Percentiles rank a stretch among this genome's conserved stretches.
Evolutionary conservation across 495 filamentous ascomycete genomes (phyloP).

Genomic region (Aspergillus nanangensis): DNA sequence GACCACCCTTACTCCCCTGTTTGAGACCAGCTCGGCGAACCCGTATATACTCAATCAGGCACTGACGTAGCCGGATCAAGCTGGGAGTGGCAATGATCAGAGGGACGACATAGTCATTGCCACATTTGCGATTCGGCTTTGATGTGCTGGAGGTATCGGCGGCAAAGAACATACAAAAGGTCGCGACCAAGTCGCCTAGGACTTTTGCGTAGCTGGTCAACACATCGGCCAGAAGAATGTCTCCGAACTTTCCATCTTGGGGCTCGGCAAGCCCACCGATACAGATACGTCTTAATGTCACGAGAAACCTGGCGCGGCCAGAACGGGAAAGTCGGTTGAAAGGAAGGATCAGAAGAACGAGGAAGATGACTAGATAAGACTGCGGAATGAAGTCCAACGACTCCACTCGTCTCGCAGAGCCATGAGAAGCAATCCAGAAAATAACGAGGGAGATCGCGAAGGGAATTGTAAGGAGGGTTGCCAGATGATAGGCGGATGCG

Average conservation of each 20-base stretch:
- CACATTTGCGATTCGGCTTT: constrained; percentile 75
- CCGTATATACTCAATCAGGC: constrained; percentile 79
- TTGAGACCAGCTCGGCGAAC: constrained; percentile 49
- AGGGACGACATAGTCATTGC: constrained; percentile 70
- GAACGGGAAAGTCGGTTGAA: constrained; percentile 62
- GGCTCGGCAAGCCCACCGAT: constrained; percentile 77
- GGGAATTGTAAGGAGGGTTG: constrained; percentile 65
- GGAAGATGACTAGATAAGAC: constrained; percentile 65
- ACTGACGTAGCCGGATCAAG: constrained; percentile 85
- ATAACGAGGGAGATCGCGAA: constrained; percentile 63
- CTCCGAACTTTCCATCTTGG: constrained; percentile 84
- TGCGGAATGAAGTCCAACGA: constrained; percentile 78
- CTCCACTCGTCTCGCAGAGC: constrained; percentile 60
- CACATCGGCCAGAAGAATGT: constrained; percentile 91
- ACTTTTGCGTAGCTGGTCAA: constrained; percentile 92
- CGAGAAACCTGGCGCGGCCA: constrained; percentile 72
- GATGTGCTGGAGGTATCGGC: constrained; percentile 65
- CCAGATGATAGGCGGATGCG: constrained; percentile 76
- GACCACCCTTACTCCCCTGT: constrained; percentile 62
- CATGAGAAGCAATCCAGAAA: constrained; percentile 80
- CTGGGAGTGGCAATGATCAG: constrained; percentile 77
- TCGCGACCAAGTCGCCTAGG: constrained; percentile 82
- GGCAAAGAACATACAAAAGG: constrained; percentile 82
- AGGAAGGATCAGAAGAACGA: constrained; percentile 66
- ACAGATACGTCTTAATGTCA: constrained; percentile 64